phyloP scores from a whole-genome alignment of 83 land plant species.

The Thuja plicata region DNA sequence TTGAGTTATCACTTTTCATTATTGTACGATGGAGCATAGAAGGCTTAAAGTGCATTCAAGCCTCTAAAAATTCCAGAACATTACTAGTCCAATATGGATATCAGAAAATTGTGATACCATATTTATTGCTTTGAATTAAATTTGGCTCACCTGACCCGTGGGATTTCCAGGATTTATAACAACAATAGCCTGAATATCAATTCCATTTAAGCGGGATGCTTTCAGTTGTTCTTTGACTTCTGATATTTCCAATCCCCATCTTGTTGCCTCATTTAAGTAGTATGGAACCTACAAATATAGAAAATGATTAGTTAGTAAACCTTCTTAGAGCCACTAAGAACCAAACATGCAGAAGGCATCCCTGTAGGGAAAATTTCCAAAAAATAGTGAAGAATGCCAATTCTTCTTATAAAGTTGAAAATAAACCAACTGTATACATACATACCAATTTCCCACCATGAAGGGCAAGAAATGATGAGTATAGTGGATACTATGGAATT shows the following conservation, averaged over 20 bases:
- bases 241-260: constrained; percentile 88
- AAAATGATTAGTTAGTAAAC: not conserved
- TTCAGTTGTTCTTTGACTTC: constrained; percentile 82
- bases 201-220: constrained; percentile 72
- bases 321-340: too few species aligned
- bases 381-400: not conserved
- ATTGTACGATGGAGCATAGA: too few species aligned
- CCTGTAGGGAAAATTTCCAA: too few species aligned
- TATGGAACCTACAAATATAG: constrained; percentile 78
- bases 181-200: constrained; percentile 83
- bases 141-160: constrained; percentile 86
- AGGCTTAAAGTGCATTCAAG: too few species aligned
- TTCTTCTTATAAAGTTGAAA: not conserved
- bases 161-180: too few species aligned
- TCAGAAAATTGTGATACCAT: not conserved
- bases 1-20: too few species aligned
- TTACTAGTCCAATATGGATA: not conserved
- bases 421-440: not conserved
- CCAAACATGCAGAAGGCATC: too few species aligned
- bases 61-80: too few species aligned
- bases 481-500: too few species aligned
- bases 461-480: too few species aligned
- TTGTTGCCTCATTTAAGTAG: constrained; percentile 86
- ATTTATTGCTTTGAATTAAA: not conserved
- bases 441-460: not conserved